A percentile compares a stretch with the other conserved stretches of the same genome.
phyloP scores from a whole-genome alignment of 192 early-diverging fungal species.

The Ambispora gerdemannii region DNA sequence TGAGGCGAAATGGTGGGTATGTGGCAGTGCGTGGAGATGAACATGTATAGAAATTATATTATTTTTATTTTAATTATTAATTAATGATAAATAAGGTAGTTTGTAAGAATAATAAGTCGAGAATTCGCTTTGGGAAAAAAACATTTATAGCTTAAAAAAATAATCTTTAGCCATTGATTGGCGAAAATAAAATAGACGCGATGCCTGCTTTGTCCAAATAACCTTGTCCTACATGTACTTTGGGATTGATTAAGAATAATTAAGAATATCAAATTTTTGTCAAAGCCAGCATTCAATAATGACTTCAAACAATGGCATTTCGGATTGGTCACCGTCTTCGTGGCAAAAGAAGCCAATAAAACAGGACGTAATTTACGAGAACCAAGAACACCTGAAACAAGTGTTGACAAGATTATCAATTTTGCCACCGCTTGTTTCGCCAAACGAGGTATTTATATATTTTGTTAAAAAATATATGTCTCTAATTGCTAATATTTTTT shows the following conservation, averaged over 20 bases:
- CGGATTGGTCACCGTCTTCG: conserved; percentile 62
- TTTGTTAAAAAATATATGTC: not conserved
- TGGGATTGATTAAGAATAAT: too few species aligned
- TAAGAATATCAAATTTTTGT: not conserved
- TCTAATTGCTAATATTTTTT: not conserved
- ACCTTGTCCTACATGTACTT: too few species aligned
- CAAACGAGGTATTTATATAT: conserved; percentile 63
- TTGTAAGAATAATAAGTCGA: too few species aligned
- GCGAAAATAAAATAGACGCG: too few species aligned
- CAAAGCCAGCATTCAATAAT: not conserved
- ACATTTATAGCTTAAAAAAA: too few species aligned
- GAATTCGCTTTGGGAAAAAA: too few species aligned
- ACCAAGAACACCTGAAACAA: conserved; percentile 60
- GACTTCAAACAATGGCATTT: not conserved
- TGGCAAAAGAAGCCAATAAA: conserved; percentile 75
- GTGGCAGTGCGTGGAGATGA: conserved; percentile 9
- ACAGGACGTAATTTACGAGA: conserved; percentile 88
- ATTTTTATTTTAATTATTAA: not conserved
- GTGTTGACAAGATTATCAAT: conserved; percentile 73
- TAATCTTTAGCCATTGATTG: too few species aligned
- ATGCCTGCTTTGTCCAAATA: too few species aligned
- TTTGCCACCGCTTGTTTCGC: conserved; percentile 88
- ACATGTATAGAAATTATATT: conserved; percentile 23
- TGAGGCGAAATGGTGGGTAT: conserved; percentile 21
- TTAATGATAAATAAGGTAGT: too few species aligned